Conservation (phyloP, 371 early-diverging fungal species). For the Neoconidiobolus thromboides region DNA sequence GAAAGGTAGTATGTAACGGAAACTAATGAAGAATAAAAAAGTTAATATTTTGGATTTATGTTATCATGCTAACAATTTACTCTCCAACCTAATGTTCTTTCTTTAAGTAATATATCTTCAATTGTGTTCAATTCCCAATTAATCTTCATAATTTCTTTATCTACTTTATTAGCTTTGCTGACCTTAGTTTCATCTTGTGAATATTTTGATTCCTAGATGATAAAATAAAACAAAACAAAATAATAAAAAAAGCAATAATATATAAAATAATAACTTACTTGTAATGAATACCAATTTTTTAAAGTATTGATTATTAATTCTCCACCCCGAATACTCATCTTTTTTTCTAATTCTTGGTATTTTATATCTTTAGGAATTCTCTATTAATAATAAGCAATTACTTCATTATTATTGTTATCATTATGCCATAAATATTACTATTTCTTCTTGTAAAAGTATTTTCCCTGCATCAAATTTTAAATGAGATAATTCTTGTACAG, state of each 20-base stretch:
- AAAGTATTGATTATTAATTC: constrained; percentile 37
- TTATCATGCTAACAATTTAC: no score
- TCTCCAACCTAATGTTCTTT: no score
- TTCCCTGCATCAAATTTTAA: constrained; percentile 68
- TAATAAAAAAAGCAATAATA: neutral
- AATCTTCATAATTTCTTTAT: no score
- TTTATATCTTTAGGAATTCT: constrained; percentile 11
- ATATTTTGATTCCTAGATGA: no score
- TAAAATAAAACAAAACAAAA: no score
- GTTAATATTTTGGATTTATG: no score
- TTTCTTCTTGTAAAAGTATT: constrained; percentile 43
- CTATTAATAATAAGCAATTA: constrained; percentile 12
- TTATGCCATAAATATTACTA: constrained; percentile 14
- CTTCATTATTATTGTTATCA: neutral
- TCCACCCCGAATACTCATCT: constrained; percentile 41
- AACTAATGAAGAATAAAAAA: no score
- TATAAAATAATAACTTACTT: constrained; percentile 5
- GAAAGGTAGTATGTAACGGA: no score
- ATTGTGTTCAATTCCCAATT: no score
- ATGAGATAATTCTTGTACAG: constrained; percentile 66
- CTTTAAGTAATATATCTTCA: no score
- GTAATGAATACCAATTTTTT: constrained; percentile 22
- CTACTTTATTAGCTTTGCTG: no score
- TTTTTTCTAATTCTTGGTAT: constrained; percentile 25
- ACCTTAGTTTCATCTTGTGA: no score